Evolutionary conservation across 1,284 basidiomycete species (phyloP).

Genomic region (Stygiomarasmius scandens): DNA sequence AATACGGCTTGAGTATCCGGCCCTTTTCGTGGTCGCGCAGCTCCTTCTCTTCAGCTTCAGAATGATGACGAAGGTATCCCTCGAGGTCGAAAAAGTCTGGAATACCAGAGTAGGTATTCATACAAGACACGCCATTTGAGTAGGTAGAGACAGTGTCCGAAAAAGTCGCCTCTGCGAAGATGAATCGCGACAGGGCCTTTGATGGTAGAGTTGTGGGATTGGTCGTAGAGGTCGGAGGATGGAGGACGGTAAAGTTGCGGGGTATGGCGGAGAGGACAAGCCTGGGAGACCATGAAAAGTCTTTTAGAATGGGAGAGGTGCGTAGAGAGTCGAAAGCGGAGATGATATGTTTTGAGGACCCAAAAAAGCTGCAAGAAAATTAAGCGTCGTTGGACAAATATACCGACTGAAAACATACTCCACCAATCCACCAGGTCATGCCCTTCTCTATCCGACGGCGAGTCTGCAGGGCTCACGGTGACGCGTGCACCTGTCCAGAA

Average conservation of each 20-base stretch:
- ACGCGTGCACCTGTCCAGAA: no score
- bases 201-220: no score
- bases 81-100: constrained; percentile 51
- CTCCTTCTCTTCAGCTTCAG: no score
- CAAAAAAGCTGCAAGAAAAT: constrained; percentile 68
- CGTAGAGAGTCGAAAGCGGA: constrained; percentile 49
- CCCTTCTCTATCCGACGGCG: no score
- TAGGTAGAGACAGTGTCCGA: constrained; percentile 59
- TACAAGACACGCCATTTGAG: constrained; percentile 51
- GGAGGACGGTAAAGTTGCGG: constrained; percentile 52
- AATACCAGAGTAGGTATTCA: constrained; percentile 53
- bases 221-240: constrained; percentile 30
- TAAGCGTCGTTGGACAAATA: no score
- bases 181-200: constrained; percentile 65
- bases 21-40: constrained; percentile 11
- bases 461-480: no score
- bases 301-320: constrained; percentile 47
- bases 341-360: constrained; percentile 45
- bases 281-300: constrained; percentile 64
- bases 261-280: constrained; percentile 55
- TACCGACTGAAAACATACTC: no score
- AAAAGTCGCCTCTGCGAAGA: constrained; percentile 69
- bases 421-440: no score
- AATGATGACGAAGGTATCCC: constrained; percentile 13
- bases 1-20: constrained; percentile 29